Evolutionary conservation across 1,139 yeast genomes (phyloP), one percentile per base, ranked within the genome.

Genomic region (Yamadazyma dushanensis): DNA sequence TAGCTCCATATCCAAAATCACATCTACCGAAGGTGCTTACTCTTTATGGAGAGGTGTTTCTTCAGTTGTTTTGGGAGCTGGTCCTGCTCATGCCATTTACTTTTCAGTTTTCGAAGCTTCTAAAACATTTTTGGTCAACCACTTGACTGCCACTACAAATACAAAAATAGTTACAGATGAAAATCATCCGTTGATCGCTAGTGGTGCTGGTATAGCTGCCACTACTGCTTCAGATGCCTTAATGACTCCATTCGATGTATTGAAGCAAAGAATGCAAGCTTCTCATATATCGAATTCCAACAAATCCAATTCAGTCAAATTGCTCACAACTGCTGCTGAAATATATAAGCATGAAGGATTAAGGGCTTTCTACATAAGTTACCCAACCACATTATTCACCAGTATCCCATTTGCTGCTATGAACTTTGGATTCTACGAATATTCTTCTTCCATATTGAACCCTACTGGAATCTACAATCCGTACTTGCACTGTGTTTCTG

Each of bases 21-120:
- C 89, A 14, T 78, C 96, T 11, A 73, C 85, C n/a, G 98, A 92
- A 59, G 98, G 98, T 2, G 86, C 94, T 3, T 59, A 78, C 40
- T 86, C 96, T 1, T 74, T 90, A 30, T 92, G 97, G 96, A 73
- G 95, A 55, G 99, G 99, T 41, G 89, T 92, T 22, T 82, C 92
- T 11, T 86, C 96, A 2, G 96, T 94, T 45, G 80, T 90, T 8
- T 58, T 92, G 45, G 99, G 99, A 29, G 97, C 99, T n/a, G 99
- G 98, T 4, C 99, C 99, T 2, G 97, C 98, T 8, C 99, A 92
- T 64, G 98, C 98, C 1, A 86, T 94, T 11, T 94, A 94, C 63
- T 92, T 90, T 61, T 84, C 92, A n/a, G 96, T 95, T 6, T 94
- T 90, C 62, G 99, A 92, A 63, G 75, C 82, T 32, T 76, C 92